Evolutionary conservation across 257 asterid genomes (phyloP).

Genomic region (Jasminum sambac): DNA sequence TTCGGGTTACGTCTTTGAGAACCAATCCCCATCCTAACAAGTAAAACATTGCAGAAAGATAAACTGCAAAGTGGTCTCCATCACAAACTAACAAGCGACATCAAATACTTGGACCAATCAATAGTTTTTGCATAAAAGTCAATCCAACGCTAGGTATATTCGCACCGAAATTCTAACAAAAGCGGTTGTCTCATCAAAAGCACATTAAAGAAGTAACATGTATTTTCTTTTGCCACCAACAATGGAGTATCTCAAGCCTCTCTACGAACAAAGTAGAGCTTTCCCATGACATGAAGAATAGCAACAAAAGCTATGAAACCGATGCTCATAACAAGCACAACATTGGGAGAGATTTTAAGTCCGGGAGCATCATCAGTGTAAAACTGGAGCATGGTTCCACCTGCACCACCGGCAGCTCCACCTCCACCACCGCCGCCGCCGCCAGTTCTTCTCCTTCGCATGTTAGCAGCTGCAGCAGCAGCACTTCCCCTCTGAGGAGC

Average conservation of each 20-base stretch:
- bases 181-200: not conserved
- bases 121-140: not conserved
- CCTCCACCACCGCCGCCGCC: conserved; percentile 36
- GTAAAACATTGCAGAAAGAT: too few species aligned
- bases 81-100: too few species aligned
- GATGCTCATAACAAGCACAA: conserved; percentile 68
- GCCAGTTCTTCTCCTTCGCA: conserved; percentile 55
- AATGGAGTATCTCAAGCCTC: conserved; percentile 29
- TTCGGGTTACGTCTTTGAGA: too few species aligned
- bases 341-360: conserved; percentile 64
- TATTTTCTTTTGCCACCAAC: not conserved
- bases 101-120: too few species aligned
- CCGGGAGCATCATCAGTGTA: conserved; percentile 78
- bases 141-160: not conserved
- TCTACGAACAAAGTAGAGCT: conserved; percentile 62
- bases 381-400: conserved; percentile 76
- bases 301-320: conserved; percentile 73
- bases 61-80: too few species aligned
- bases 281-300: conserved; percentile 64
- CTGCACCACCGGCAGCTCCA: conserved; percentile 55
- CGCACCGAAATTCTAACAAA: not conserved
- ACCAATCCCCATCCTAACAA: too few species aligned
- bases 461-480: conserved; percentile 69
- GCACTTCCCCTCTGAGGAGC: conserved; percentile 71
- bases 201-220: not conserved